Base-by-base conservation (phyloP, 805 yeast genomes). In the Candida quercuum region DNA sequence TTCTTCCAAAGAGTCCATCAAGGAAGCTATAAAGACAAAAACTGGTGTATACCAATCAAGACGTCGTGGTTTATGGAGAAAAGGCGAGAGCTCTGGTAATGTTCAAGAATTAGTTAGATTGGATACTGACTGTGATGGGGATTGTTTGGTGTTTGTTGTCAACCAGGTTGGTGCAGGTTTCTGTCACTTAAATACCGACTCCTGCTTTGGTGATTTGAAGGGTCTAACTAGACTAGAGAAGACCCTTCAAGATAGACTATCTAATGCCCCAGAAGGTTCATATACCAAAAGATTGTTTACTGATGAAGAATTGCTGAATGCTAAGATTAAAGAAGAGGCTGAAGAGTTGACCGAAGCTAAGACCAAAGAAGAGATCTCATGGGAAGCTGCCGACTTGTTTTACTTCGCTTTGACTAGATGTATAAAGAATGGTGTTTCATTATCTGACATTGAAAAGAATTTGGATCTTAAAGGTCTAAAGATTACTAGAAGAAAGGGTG, bases 351-450 rank as follows among this genome's bases (percentile, higher is more conserved):
- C 88, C 23, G 96, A 88, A 41, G 98, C 99, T 14, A 69, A 69
- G 26, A 53, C 67, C 6, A 71, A 71, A 51, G 74, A 72, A 2
- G 82, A 91, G 40, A 74, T 87, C 38, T 83, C 98, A 0, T 93
- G 96, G 96, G 99, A 93, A 65, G 91, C 95, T 37, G 99, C 99
- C 8, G 99, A 93, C 60, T 70, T 93, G 59, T 70, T 86, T 45
- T 77, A 81, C 56, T 86, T 86, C 52, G 82, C 91, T 12, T 54
- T 81, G 58, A 67, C 86, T 40, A 86, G 85, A 61, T 74, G 86
- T 35, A 72, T 82, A 17, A 76, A 85, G 60, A 69, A 78, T 51
- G 96, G 91, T 23, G 96, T 93, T 23, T 64, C 82, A 19, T 65
- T 88, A 52, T 66, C 73, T 8, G 97, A 89, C 51, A 79, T 93